A percentile compares a stretch with the other conserved stretches of the same genome.
phyloP scores from a whole-genome alignment of 1,284 basidiomycete species.

The Microbotryum violaceum region DNA sequence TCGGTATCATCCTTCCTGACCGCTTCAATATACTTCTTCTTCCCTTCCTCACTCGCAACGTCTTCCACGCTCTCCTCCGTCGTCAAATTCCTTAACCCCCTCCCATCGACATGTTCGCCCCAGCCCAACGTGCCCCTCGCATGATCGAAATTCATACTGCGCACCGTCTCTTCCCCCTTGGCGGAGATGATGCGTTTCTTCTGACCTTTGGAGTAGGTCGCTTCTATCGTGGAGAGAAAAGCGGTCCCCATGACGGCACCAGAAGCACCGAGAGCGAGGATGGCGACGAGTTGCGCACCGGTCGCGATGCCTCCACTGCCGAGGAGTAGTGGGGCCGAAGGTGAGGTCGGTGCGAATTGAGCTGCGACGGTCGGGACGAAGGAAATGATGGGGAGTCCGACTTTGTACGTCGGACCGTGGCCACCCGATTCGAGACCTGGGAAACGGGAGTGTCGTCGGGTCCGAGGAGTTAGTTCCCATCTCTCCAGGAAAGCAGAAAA shows the following conservation, averaged over 20 bases:
- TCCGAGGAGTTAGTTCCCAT: too few species aligned
- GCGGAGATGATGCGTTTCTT: not conserved
- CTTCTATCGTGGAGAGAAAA: constrained; percentile 3
- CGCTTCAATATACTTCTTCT: not conserved
- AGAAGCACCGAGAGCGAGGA: not conserved
- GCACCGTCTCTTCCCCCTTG: not conserved
- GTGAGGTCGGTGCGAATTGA: too few species aligned
- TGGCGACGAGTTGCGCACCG: not conserved
- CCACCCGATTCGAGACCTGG: too few species aligned
- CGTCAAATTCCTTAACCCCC: constrained; percentile 4
- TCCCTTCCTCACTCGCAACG: not conserved
- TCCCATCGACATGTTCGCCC: constrained; percentile 4
- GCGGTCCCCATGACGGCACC: constrained; percentile 2
- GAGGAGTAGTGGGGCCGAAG: not conserved
- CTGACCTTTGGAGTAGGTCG: not conserved
- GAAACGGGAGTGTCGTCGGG: too few species aligned
- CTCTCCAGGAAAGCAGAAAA: too few species aligned
- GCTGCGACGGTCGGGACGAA: too few species aligned
- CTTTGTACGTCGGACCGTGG: too few species aligned
- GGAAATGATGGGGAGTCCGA: too few species aligned
- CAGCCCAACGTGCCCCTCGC: constrained; percentile 2
- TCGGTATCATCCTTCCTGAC: not conserved
- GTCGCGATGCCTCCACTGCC: not conserved
- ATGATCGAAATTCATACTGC: constrained; percentile 3
- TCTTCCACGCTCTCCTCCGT: not conserved